Conservation (phyloP, 2,329 filamentous ascomycete genomes). For the Huntiella moniliformis region DNA sequence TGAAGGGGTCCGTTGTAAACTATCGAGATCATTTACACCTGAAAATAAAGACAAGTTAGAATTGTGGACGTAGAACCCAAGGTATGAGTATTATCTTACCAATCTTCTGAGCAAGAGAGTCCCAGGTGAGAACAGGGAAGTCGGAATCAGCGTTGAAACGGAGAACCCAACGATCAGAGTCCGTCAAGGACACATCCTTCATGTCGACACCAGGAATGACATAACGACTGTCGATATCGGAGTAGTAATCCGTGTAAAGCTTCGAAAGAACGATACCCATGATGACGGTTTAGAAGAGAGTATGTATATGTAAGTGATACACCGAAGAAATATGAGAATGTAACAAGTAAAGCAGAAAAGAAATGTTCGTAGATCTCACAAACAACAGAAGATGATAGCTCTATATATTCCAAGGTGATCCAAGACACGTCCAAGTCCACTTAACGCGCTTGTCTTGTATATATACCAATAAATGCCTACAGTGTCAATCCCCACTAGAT, state of each 20-base stretch:
- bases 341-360: too few species aligned
- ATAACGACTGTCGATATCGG: constrained; percentile 6
- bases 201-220: constrained; percentile 11
- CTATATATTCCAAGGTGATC: too few species aligned
- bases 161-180: constrained; percentile 11
- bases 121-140: constrained; percentile 8
- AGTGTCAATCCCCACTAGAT: too few species aligned
- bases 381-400: too few species aligned
- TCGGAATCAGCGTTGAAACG: constrained; percentile 7
- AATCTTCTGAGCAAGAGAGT: constrained; percentile 4
- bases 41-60: neutral
- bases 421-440: too few species aligned
- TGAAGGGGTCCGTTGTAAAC: constrained; percentile 62
- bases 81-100: constrained; percentile 1
- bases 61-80: neutral
- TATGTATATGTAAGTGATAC: too few species aligned
- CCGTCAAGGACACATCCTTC: constrained; percentile 7
- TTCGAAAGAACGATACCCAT: constrained; percentile 10
- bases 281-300: neutral
- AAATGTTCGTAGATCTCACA: too few species aligned
- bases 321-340: too few species aligned
- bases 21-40: constrained; percentile 45
- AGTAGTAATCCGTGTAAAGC: constrained; percentile 4
- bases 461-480: too few species aligned
- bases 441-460: too few species aligned